A percentile compares a stretch with the other conserved stretches of the same genome.
These are phyloP conservation scores for Tarenaya hassleriana DNA, from an alignment of 345 rosid genomes.

Conservation along the genomic window DNA sequence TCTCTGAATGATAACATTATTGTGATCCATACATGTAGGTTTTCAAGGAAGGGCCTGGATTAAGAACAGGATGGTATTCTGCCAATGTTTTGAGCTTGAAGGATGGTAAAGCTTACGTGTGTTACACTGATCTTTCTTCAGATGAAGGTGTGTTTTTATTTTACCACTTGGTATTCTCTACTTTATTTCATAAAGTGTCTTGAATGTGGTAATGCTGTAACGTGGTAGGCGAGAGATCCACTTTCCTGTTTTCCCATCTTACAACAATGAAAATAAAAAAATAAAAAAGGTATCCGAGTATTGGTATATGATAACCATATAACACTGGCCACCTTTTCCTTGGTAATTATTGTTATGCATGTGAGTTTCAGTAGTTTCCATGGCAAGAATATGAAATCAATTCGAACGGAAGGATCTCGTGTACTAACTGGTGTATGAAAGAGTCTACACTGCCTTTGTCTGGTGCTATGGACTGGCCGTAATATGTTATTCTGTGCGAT, in stretches of 20 bases:
- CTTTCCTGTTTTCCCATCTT: neutral
- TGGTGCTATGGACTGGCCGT: neutral
- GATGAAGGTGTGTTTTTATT: conserved; percentile 84
- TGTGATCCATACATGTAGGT: conserved; percentile 36
- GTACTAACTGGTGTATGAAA: conserved; percentile 2
- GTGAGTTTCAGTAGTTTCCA: conserved; percentile 2
- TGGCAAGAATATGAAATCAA: neutral
- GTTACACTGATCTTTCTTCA: conserved; percentile 52
- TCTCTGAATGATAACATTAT: too few species aligned
- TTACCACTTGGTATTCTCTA: conserved; percentile 5
- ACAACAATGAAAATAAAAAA: conserved; percentile 2
- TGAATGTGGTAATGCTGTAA: neutral
- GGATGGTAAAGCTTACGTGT: conserved; percentile 73
- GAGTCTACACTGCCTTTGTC: too few species aligned
- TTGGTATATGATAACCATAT: neutral
- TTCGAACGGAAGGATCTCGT: neutral
- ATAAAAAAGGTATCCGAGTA: neutral
- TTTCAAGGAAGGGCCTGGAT: conserved; percentile 63
- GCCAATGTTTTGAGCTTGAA: conserved; percentile 63
- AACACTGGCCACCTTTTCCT: too few species aligned
- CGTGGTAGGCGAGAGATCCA: neutral
- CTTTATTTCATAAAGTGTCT: neutral
- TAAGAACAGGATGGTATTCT: conserved; percentile 71
- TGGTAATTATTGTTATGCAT: conserved; percentile 7
- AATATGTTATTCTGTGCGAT: conserved; percentile 5